Base-by-base conservation (phyloP, 306 rosid species). In the Trifolium dubium region DNA sequence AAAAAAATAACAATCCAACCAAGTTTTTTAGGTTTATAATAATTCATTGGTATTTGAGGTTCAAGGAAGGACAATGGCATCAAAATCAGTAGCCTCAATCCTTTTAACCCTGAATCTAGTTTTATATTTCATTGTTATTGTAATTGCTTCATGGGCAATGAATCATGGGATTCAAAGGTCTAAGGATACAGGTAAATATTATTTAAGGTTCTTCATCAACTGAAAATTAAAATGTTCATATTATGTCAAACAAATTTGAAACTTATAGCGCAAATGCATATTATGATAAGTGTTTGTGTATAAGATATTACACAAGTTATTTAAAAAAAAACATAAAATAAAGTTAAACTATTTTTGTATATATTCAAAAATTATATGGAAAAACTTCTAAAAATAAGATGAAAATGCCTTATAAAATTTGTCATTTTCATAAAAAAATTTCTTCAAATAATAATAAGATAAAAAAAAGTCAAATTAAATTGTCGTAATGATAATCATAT, bases 131-230 rank as follows among this genome's bases (percentile, higher is more conserved):
- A 55, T 92, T 66, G 81, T 92, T 1, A 73, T 83, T 15, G 90
- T 76, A 18, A 87, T 89, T 43, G 91, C 99, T 49, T 79, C 96
- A 32, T 92, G 99, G 99, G 96, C 93, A 9, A 82, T 87, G 54
- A 89, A 89, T 78, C 93, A 94, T 71, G 97, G 90, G 35, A 87
- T 94, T 72, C 77, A 88, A 76, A 86, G 83, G 67, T 70, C 97
- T 65, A 77, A 41, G 2, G 92, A 94, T 78, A 3, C 90, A 79
- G 97, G 99, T 94, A 76, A 64, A 18, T 58, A 5, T 60, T 13
- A 47, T 47, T 34, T 67, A 10, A 19, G 30, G 5, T 39, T 10
- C 29, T 5, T 64, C 19, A 59, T 66, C 10, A 44, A 6, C 58
- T 19, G 4, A 19, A 46, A 14, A 51, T 39, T 13, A 10, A 10